Percentiles rank a stretch among this genome's conserved stretches.
These are phyloP conservation scores for Amylocystis lapponica DNA, from an alignment of 768 basidiomycete genomes.

Conservation along the genomic window DNA sequence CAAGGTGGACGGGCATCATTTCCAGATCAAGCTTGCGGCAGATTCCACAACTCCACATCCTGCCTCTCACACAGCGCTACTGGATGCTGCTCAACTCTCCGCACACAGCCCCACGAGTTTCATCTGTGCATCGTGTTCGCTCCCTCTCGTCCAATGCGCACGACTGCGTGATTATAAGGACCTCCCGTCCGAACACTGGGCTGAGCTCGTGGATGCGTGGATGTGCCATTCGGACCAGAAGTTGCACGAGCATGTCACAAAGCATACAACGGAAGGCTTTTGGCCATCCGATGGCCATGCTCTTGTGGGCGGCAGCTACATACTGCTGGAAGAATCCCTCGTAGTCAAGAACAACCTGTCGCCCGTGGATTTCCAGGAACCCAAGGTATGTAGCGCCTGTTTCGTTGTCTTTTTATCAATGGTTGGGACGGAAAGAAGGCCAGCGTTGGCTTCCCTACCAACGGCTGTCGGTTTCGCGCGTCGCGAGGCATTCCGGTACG, in stretches of 20 bases:
- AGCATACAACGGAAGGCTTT: constrained; percentile 59
- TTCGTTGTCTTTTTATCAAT: constrained; percentile 1
- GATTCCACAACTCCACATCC: constrained; percentile 18
- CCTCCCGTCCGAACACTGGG: constrained; percentile 95
- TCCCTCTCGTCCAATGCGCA: constrained; percentile 55
- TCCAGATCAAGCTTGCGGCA: constrained; percentile 65
- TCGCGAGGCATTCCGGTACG: constrained; percentile 5
- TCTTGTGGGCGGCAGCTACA: constrained; percentile 86
- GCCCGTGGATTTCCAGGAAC: constrained; percentile 28
- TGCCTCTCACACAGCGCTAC: no score
- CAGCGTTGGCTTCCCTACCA: constrained; percentile 69
- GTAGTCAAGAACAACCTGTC: constrained; percentile 50
- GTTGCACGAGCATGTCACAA: constrained; percentile 62
- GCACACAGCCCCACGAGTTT: constrained; percentile 55
- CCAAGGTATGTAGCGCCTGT: constrained; percentile 48
- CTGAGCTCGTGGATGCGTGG: constrained; percentile 95
- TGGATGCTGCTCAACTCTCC: constrained; percentile 65
- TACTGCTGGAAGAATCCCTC: constrained; percentile 65
- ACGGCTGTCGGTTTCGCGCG: constrained; percentile 39
- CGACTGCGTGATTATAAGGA: constrained; percentile 60
- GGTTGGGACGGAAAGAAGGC: constrained; percentile 90
- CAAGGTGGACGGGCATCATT: constrained; percentile 47
- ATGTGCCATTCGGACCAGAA: constrained; percentile 94
- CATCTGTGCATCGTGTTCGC: constrained; percentile 73
- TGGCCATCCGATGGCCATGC: constrained; percentile 72